Percentiles rank a stretch among this genome's conserved stretches.
Conservation (phyloP, 2,329 filamentous ascomycete genomes). For the Geosmithia putterillii region DNA sequence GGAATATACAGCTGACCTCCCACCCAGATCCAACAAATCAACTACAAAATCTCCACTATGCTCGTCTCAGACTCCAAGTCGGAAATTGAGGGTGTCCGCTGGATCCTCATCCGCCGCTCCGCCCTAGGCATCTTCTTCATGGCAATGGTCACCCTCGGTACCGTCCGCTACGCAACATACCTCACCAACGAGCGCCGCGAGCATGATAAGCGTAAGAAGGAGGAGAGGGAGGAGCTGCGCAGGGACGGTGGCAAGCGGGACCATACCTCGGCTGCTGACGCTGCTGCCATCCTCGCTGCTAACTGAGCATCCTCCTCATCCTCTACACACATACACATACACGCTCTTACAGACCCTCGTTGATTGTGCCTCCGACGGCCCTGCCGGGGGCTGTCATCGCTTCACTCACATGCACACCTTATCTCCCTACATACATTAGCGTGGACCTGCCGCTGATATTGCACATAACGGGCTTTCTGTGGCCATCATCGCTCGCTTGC, state of each 20-base stretch:
- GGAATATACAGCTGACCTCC: constrained; percentile 6
- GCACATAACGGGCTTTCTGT: too few species aligned
- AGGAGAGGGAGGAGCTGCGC: constrained; percentile 28
- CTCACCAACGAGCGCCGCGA: constrained; percentile 35
- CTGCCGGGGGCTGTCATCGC: too few species aligned
- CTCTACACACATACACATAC: too few species aligned
- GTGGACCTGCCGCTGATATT: too few species aligned
- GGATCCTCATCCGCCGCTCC: constrained; percentile 61
- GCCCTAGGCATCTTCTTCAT: constrained; percentile 55
- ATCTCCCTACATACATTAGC: too few species aligned
- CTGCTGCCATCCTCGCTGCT: constrained; percentile 44
- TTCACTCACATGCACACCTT: too few species aligned
- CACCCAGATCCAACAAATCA: constrained; percentile 73
- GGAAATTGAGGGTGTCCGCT: constrained; percentile 81
- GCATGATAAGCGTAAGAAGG: constrained; percentile 28
- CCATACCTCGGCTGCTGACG: constrained; percentile 33
- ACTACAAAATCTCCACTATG: constrained; percentile 87
- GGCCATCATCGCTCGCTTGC: too few species aligned
- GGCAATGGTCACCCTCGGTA: constrained; percentile 47
- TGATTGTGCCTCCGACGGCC: too few species aligned
- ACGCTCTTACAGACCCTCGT: not conserved
- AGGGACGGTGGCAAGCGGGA: constrained; percentile 32
- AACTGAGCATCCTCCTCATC: constrained; percentile 21
- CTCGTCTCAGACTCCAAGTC: constrained; percentile 85
- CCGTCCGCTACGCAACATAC: constrained; percentile 48